Percentiles rank a stretch among this genome's conserved stretches.
Conservation (phyloP, 129 eudicot species). For the Solidago caesia region DNA sequence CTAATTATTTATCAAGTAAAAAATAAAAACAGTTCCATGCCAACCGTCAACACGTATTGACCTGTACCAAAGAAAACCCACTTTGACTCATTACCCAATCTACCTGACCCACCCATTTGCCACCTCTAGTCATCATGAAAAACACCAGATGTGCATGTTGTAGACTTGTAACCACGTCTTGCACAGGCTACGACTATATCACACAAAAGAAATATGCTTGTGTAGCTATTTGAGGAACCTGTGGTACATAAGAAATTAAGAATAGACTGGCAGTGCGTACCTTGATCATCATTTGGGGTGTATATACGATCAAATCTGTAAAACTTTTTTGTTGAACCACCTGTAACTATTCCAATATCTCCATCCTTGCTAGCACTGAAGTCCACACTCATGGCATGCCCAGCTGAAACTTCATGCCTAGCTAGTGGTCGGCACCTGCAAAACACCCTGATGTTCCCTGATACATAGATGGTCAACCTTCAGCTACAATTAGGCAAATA, state of each 20-base stretch:
- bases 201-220: not conserved
- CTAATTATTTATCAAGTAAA: not conserved
- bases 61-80: not conserved
- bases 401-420: conserved; percentile 34
- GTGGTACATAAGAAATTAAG: not conserved
- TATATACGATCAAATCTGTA: conserved; percentile 46
- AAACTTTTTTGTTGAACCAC: conserved; percentile 35
- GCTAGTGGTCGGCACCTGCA: conserved; percentile 46
- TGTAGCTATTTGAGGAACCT: not conserved
- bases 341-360: conserved; percentile 35
- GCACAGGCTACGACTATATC: not conserved
- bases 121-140: not conserved
- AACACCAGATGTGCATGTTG: not conserved
- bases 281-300: conserved; percentile 50
- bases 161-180: too few species aligned
- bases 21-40: not conserved
- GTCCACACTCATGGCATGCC: conserved; percentile 34
- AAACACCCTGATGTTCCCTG: conserved; percentile 52
- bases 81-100: not conserved
- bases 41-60: not conserved
- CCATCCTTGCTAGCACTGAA: conserved; percentile 40
- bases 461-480: conserved; percentile 17
- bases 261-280: conserved; percentile 16
- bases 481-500: not conserved
- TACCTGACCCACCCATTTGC: not conserved